These are phyloP conservation scores for Nemania bipapillata DNA, from an alignment of 2,329 filamentous ascomycete species.

Conservation along the genomic window DNA sequence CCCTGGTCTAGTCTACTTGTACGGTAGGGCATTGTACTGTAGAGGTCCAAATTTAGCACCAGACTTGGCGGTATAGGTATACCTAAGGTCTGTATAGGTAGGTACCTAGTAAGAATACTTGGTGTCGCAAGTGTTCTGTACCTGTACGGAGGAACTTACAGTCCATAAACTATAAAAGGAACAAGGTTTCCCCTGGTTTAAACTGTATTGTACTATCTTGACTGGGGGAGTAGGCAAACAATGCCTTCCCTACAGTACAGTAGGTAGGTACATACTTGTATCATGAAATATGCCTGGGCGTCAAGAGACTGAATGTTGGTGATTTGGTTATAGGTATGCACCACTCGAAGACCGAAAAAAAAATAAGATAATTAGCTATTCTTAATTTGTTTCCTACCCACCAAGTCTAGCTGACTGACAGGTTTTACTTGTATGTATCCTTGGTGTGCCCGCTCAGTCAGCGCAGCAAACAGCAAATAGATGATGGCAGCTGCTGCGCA, in stretches of 20 bases:
- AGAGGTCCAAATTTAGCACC: conserved; percentile 35
- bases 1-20: too few species aligned
- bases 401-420: conserved; percentile 21
- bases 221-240: not conserved
- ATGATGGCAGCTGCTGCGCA: conserved; percentile 23
- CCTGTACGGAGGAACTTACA: not conserved
- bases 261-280: too few species aligned
- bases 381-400: conserved; percentile 16
- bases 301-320: not conserved
- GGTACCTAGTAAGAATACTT: not conserved
- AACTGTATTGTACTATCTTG: not conserved
- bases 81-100: not conserved
- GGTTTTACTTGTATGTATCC: conserved; percentile 2
- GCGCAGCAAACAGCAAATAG: conserved; percentile 33
- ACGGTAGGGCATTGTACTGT: not conserved
- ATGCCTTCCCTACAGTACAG: too few species aligned
- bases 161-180: conserved; percentile 17
- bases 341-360: not conserved
- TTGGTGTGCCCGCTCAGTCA: conserved; percentile 30
- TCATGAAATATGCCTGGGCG: too few species aligned
- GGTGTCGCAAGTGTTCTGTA: not conserved
- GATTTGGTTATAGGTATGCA: not conserved
- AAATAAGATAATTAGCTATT: conserved; percentile 8
- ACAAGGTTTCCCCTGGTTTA: not conserved
- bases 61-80: conserved; percentile 18